These are phyloP conservation scores for Pyricularia grisea DNA, from an alignment of 2,329 filamentous ascomycete genomes.

Conservation along the genomic window DNA sequence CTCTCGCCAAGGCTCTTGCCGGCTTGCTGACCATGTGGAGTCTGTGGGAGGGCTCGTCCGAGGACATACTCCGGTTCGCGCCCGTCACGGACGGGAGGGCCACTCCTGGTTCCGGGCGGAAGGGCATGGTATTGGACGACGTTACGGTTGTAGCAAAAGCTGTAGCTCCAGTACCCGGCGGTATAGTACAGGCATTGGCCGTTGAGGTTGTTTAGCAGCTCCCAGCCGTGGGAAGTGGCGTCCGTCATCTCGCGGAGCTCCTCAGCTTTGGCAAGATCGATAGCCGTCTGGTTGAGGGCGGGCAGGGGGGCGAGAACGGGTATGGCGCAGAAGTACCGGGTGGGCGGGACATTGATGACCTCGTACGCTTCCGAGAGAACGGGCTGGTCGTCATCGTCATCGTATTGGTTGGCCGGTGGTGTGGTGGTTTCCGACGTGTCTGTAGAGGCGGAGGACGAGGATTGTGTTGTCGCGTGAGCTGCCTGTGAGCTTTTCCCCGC, in stretches of 20 bases:
- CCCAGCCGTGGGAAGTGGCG: slow-evolving; percentile 69
- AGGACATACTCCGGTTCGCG: slow-evolving; percentile 68
- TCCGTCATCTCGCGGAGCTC: slow-evolving; percentile 72
- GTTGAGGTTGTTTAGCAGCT: slow-evolving; percentile 68
- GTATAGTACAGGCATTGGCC: slow-evolving; percentile 72
- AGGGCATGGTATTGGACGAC: slow-evolving; percentile 87
- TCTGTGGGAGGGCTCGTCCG: slow-evolving; percentile 44
- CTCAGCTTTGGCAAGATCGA: slow-evolving; percentile 58
- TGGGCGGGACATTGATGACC: slow-evolving; percentile 59
- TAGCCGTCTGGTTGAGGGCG: slow-evolving; percentile 55
- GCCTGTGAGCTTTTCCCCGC: slow-evolving; percentile 5
- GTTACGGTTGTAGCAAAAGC: slow-evolving; percentile 82
- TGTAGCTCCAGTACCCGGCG: slow-evolving; percentile 93
- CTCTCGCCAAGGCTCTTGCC: not conserved
- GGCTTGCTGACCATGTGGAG: slow-evolving; percentile 1
- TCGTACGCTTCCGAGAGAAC: slow-evolving; percentile 51
- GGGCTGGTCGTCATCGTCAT: slow-evolving; percentile 20
- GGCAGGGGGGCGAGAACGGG: slow-evolving; percentile 54
- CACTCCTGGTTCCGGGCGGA: slow-evolving; percentile 54
- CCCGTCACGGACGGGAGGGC: slow-evolving; percentile 70
- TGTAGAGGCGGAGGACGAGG: slow-evolving; percentile 16
- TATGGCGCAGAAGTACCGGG: slow-evolving; percentile 76
- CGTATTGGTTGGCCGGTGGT: slow-evolving; percentile 13
- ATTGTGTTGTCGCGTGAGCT: not conserved
- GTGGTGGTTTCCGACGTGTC: not conserved